These are phyloP conservation scores for Chloris gayana DNA, from an alignment of 176 grass and related monocot species.

Conservation along the genomic window DNA sequence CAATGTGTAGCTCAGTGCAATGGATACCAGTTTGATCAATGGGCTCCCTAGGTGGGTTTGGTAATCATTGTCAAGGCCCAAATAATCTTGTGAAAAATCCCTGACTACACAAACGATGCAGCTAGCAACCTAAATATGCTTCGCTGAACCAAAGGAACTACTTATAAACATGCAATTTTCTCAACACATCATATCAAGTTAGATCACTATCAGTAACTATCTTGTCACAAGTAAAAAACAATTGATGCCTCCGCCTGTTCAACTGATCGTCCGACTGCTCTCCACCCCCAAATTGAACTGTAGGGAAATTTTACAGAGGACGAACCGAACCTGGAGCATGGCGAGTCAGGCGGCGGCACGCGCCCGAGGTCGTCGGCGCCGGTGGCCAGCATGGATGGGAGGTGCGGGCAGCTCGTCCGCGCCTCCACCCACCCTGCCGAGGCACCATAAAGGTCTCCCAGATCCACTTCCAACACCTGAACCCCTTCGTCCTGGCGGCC, in stretches of 20 bases:
- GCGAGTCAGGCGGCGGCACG: constrained; percentile 65
- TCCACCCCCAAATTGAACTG: not conserved
- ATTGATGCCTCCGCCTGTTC: not conserved
- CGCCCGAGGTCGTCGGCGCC: constrained; percentile 49
- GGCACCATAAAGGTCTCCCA: constrained; percentile 57
- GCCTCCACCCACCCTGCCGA: constrained; percentile 79
- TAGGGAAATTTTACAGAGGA: not conserved
- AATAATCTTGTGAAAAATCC: not conserved
- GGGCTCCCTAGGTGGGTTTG: not conserved
- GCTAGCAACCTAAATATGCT: not conserved
- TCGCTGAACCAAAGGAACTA: not conserved
- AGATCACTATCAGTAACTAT: not conserved
- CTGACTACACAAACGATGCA: not conserved
- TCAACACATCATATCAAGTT: not conserved
- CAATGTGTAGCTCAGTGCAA: not conserved
- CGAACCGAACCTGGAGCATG: constrained; percentile 62
- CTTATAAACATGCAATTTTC: not conserved
- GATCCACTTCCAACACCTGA: not conserved
- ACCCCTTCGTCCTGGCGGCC: not conserved
- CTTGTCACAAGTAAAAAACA: not conserved
- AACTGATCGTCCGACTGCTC: not conserved
- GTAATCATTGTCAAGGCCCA: not conserved
- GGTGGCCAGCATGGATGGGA: constrained; percentile 49
- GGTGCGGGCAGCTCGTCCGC: constrained; percentile 78
- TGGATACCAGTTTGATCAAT: not conserved